These are phyloP conservation scores for Beauveria asiatica DNA, from an alignment of 2,329 filamentous ascomycete genomes.

Conservation along the genomic window DNA sequence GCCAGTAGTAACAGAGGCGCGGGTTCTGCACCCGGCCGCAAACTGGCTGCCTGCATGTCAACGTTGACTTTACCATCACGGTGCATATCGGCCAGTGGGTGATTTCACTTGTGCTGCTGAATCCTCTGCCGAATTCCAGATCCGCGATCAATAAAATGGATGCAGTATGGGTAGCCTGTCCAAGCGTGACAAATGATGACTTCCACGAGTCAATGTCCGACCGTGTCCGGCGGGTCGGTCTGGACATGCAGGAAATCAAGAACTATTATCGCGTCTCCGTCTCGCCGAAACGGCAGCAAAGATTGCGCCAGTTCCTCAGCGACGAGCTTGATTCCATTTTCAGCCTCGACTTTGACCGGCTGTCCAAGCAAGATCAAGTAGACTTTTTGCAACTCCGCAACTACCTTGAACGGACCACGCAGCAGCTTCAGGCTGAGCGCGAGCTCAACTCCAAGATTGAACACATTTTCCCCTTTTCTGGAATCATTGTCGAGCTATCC, in stretches of 20 bases:
- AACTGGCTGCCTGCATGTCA: not conserved
- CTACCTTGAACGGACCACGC: constrained; percentile 29
- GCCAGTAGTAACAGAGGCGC: not conserved
- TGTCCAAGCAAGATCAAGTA: constrained; percentile 35
- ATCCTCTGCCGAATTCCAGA: too few relatives aligned
- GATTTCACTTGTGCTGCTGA: too few relatives aligned
- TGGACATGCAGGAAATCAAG: constrained; percentile 38
- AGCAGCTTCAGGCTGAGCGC: constrained; percentile 31
- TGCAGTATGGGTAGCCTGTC: constrained; percentile 15
- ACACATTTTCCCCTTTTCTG: constrained; percentile 36
- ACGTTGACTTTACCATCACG: not conserved
- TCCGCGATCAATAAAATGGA: constrained; percentile 8
- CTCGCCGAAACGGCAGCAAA: constrained; percentile 30
- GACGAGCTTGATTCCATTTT: constrained; percentile 29
- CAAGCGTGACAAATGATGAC: constrained; percentile 5
- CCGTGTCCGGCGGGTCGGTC: constrained; percentile 33
- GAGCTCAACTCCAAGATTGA: constrained; percentile 27
- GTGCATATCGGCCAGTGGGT: not conserved
- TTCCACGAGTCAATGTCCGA: constrained; percentile 28
- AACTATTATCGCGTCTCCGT: constrained; percentile 40
- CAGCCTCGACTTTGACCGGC: constrained; percentile 18
- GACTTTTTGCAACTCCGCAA: constrained; percentile 43
- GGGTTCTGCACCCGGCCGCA: not conserved
- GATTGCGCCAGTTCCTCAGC: constrained; percentile 32
- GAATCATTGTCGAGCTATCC: constrained; percentile 33